Evolutionary conservation across 2,329 filamentous ascomycete species (phyloP), one percentile per base, ranked within the genome.

Genomic region (Cladosporium sp.): DNA sequence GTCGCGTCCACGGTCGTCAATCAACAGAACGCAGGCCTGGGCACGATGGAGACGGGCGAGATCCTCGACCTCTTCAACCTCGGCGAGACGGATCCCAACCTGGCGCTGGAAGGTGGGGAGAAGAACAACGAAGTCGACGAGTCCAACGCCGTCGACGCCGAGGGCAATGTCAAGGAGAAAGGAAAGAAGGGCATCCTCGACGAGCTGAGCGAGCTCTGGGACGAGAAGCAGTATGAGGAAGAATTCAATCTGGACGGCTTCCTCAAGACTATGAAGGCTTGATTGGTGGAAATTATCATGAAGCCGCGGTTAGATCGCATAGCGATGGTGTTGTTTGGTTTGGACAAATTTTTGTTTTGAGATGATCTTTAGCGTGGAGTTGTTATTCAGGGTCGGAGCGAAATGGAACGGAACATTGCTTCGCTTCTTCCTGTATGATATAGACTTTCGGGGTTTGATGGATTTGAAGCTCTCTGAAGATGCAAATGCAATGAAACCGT

Each of bases 1-100:
- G 91, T 99, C 17, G 95, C 93, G 37, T 95, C 88, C 45, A 99
- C 95, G 0, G 93, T 99, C 5, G 95, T 99, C 58, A 99, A 99
- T 68, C 93, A 99, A 71, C 93, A 99, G 73, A 99, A 99, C 61
- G 92, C 93, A 1, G 93, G 93, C 1, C 74, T 99, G 1, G 86
- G 80, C 47, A 95, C 90, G 12, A 99, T 99, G 93, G 92, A 97
- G 69, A 99, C 95, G 34, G 93, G 97, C 64, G 91, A 99, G 70
- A 95, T 99, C 54, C 80, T 99, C 3, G 93, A 99, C 64, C 80
- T 99, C 41, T 99, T 99, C 77, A 97, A 87, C 61, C 78, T 99
- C 7, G 87, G 88, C 49, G 89, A 95, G 37, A 84, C 87, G 3
- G 81, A 68, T 55, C 61, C 64, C 13, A 66, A 65, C 32, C 56